Evolutionary conservation across 805 yeast genomes (phyloP).

Genomic region (Hanseniaspora lindneri): DNA sequence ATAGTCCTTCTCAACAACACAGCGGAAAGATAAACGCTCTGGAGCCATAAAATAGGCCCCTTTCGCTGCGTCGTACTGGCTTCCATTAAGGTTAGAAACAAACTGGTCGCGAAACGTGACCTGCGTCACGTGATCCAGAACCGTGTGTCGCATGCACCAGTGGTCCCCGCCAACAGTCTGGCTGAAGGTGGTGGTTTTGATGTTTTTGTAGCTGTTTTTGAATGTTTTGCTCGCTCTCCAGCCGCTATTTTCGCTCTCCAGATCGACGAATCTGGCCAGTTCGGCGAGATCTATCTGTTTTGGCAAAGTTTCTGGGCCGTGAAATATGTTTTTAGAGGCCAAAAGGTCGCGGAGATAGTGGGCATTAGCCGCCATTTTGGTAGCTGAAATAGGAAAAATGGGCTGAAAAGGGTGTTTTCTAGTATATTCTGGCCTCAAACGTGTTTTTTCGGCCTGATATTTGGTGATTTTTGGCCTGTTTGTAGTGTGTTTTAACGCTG

Average conservation of each 20-base stretch:
- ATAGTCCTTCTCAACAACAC: slow-evolving; percentile 28
- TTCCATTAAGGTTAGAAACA: slow-evolving; percentile 27
- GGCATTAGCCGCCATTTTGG: too few species aligned
- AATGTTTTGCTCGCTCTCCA: not conserved
- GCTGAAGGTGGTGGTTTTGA: slow-evolving; percentile 26
- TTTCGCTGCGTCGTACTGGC: slow-evolving; percentile 17
- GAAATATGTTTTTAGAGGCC: not conserved
- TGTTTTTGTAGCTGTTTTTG: slow-evolving; percentile 23
- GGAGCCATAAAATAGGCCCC: slow-evolving; percentile 23
- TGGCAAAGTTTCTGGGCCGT: slow-evolving; percentile 2
- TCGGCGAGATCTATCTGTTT: not conserved
- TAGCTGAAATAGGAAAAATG: too few species aligned
- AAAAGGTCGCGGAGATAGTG: not conserved
- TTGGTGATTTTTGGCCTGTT: not conserved
- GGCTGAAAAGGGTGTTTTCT: too few species aligned
- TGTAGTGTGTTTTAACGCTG: not conserved
- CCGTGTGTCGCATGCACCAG: slow-evolving; percentile 30
- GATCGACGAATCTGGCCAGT: not conserved
- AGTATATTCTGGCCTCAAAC: too few species aligned
- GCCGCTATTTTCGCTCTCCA: not conserved
- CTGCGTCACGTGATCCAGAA: slow-evolving; percentile 19
- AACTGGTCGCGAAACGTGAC: slow-evolving; percentile 21
- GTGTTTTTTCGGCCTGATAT: too few species aligned
- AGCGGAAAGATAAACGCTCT: slow-evolving; percentile 21
- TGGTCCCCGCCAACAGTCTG: slow-evolving; percentile 21